phyloP scores from a whole-genome alignment of 148 eudicot species.

The Camellia japonica region DNA sequence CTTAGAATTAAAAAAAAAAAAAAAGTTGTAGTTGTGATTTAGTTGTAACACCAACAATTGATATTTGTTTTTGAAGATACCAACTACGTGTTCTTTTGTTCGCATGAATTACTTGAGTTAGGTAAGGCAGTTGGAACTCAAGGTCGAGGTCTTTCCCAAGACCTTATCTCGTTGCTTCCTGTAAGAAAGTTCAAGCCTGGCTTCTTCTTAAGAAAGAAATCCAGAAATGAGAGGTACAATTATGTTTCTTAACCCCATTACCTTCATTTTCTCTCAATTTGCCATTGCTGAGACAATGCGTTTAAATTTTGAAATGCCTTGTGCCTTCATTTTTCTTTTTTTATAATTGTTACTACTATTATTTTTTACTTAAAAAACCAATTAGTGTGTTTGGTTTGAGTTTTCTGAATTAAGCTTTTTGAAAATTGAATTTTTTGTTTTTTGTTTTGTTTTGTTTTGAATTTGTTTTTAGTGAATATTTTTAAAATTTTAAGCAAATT shows the following conservation, averaged over 20 bases:
- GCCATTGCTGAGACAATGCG: background rate
- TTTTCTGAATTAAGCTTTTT: too few relatives aligned
- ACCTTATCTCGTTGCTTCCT: constrained; percentile 73
- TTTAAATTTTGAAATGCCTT: background rate
- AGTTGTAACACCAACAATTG: background rate
- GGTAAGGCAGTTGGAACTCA: constrained; percentile 95
- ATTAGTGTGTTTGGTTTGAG: too few relatives aligned
- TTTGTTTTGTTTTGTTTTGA: too few relatives aligned
- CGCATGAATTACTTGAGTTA: constrained; percentile 85
- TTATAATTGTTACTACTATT: background rate
- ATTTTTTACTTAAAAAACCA: background rate
- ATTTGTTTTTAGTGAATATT: too few relatives aligned
- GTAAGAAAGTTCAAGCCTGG: constrained; percentile 75
- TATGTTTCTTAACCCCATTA: constrained; percentile 1
- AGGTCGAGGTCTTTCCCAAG: constrained; percentile 86
- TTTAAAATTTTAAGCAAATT: too few relatives aligned
- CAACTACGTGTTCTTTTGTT: background rate
- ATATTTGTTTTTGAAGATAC: background rate
- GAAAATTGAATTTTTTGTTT: too few relatives aligned
- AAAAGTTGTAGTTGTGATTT: background rate
- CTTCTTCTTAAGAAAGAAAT: constrained; percentile 67
- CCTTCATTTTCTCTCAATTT: background rate
- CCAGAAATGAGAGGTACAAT: constrained; percentile 65
- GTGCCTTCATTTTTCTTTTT: background rate
- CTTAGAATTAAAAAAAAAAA: background rate